phyloP scores from a whole-genome alignment of 1,139 yeast genomes.

The Insectozyma bohioensis region DNA sequence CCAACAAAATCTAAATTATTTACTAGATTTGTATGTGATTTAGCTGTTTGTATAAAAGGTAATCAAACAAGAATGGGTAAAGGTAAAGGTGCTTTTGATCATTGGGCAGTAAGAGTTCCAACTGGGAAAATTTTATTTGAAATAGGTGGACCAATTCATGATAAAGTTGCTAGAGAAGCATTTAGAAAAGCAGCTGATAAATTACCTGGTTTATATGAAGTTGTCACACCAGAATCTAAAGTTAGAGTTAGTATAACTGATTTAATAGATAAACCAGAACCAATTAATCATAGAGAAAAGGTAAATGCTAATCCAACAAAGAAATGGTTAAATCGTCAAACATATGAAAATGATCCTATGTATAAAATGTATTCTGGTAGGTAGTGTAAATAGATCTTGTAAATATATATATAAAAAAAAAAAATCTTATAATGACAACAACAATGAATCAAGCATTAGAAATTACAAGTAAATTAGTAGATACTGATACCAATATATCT shows the following conservation, averaged over 20 bases:
- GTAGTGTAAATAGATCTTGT: conserved; percentile 17
- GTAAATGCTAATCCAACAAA: conserved; percentile 66
- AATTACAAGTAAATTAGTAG: conserved; percentile 34
- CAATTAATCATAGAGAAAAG: conserved; percentile 54
- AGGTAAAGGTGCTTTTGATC: conserved; percentile 97
- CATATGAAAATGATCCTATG: conserved; percentile 46
- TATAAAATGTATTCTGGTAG: conserved; percentile 59
- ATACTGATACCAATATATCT: conserved; percentile 55
- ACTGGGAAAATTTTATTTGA: conserved; percentile 93
- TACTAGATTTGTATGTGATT: conserved; percentile 79
- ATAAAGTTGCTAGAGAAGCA: conserved; percentile 87
- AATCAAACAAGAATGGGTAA: conserved; percentile 99
- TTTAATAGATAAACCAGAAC: conserved; percentile 43
- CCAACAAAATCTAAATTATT: conserved; percentile 68
- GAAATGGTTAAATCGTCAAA: conserved; percentile 50
- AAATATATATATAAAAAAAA: neutral
- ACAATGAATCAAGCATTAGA: conserved; percentile 31
- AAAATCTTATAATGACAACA: no score
- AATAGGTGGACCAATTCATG: conserved; percentile 78
- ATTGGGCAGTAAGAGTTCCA: conserved; percentile 96
- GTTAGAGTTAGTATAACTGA: conserved; percentile 71
- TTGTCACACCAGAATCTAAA: conserved; percentile 64
- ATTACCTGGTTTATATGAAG: conserved; percentile 90
- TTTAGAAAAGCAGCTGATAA: conserved; percentile 89
- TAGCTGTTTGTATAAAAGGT: conserved; percentile 95